phyloP scores from a whole-genome alignment of 176 grass and related monocot genomes.

The Bromus sterilis region DNA sequence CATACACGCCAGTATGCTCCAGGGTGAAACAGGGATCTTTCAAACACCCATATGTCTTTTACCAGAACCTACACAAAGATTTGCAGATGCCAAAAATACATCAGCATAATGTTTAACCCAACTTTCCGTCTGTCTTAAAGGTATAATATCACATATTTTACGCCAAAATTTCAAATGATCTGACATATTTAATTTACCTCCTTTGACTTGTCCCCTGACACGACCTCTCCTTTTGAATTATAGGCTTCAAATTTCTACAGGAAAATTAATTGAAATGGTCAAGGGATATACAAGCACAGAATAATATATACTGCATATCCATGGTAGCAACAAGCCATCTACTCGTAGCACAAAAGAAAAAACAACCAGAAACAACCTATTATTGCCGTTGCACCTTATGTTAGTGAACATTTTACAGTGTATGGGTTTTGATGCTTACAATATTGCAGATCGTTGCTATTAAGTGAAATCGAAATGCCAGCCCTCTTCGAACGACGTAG shows the following conservation, averaged over 20 bases:
- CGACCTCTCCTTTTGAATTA: slow-evolving; percentile 72
- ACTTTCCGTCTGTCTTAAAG: not conserved
- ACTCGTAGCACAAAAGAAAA: not conserved
- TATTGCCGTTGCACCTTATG: not conserved
- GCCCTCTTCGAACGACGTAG: not conserved
- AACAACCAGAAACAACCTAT: not conserved
- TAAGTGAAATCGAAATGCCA: not conserved
- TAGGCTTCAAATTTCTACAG: slow-evolving; percentile 94
- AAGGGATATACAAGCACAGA: not conserved
- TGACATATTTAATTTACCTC: slow-evolving; percentile 38
- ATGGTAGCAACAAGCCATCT: not conserved
- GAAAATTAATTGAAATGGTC: slow-evolving; percentile 20
- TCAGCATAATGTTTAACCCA: not conserved
- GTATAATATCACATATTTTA: not conserved
- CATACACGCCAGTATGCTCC: slow-evolving; percentile 81
- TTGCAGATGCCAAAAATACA: not conserved
- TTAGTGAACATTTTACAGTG: not conserved
- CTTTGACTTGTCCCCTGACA: slow-evolving; percentile 88
- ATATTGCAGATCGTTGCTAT: not conserved
- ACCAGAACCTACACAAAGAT: slow-evolving; percentile 58
- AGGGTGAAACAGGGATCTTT: slow-evolving; percentile 82
- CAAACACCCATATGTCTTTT: slow-evolving; percentile 81
- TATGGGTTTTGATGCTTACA: not conserved
- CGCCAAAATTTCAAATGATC: slow-evolving; percentile 5
- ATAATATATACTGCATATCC: not conserved